Evolutionary conservation across 768 basidiomycete species (phyloP), one percentile per base, ranked within the genome.

Genomic region (Mycena rebaudengoi): DNA sequence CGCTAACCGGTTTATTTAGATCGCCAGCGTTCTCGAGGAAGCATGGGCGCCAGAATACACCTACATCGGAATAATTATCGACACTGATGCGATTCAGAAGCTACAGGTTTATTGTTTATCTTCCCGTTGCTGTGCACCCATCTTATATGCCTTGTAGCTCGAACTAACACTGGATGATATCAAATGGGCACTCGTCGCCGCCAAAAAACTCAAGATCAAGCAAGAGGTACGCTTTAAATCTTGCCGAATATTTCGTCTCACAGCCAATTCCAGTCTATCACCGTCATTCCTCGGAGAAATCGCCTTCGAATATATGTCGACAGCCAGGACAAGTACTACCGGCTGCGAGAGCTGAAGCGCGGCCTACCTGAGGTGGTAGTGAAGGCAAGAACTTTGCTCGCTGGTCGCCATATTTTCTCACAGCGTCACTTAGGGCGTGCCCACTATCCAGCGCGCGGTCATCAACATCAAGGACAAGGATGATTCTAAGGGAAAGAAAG

Each of bases 381-480:
- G 64, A 98, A 98, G 85, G 94, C 91, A 49, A 23, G 73, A 26
- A 32, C 32, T 52, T 25, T 28, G 12, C 11, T 50, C n/a, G n/a
- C n/a, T n/a, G n/a, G n/a, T n/a, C n/a, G n/a, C n/a, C n/a, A n/a
- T 3, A 12, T 8, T 35, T 13, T 18, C 3, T 35, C 35, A 37
- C 10, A 10, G 35, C 35, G 18, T 13, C 30, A 3, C 28, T 21
- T 41, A 96, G 92, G 98, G 98, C 51, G 89, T 96, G 18, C 81
- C 91, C 0, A 88, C 89, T 2, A 92, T 98, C 62, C 88, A 94
- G 60, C 90, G 98, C 66, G 98, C 97, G 2, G 89, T 99, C 71
- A 99, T 99, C 75, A 95, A 95, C 70, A 95, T 96, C 78, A 95
- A 96, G 75, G 94, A 96, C 54, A 91, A 94, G 67, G 88, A 91